Evolutionary conservation across 768 basidiomycete genomes (phyloP).

Genomic region (Neoboletus magnificus): DNA sequence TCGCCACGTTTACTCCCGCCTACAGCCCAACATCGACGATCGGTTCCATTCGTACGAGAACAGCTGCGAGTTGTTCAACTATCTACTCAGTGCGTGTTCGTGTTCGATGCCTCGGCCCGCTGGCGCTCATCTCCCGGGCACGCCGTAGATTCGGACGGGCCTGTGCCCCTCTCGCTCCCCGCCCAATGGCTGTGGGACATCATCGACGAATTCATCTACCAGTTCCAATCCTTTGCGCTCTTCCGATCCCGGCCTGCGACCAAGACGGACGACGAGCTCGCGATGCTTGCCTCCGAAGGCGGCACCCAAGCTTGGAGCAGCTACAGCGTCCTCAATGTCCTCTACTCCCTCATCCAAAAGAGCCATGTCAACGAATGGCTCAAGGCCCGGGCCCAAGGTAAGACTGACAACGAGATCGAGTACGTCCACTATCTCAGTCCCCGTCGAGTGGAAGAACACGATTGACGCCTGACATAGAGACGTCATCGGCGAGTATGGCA

Average conservation of each 20-base stretch:
- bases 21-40: conserved; percentile 95
- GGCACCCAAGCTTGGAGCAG: conserved; percentile 91
- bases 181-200: conserved; percentile 99
- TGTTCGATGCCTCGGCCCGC: not conserved
- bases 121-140: not conserved
- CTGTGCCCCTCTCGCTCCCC: conserved; percentile 89
- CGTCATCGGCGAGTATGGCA: conserved; percentile 88
- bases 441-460: not conserved
- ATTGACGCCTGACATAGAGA: conserved; percentile 46
- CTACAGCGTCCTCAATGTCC: conserved; percentile 95
- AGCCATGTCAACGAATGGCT: conserved; percentile 94
- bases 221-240: conserved; percentile 94
- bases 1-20: conserved; percentile 92
- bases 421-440: conserved; percentile 38
- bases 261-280: conserved; percentile 88
- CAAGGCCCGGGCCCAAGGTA: conserved; percentile 73
- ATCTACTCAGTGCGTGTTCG: conserved; percentile 69
- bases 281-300: conserved; percentile 74
- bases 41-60: conserved; percentile 98
- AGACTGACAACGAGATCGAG: conserved; percentile 80
- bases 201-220: conserved; percentile 96
- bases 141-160: conserved; percentile 77
- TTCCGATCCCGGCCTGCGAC: conserved; percentile 83
- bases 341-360: conserved; percentile 98
- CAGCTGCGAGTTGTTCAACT: conserved; percentile 98